Evolutionary conservation across 2,329 filamentous ascomycete genomes (phyloP), one percentile per base, ranked within the genome.

Genomic region (Cladosporium sp.): DNA sequence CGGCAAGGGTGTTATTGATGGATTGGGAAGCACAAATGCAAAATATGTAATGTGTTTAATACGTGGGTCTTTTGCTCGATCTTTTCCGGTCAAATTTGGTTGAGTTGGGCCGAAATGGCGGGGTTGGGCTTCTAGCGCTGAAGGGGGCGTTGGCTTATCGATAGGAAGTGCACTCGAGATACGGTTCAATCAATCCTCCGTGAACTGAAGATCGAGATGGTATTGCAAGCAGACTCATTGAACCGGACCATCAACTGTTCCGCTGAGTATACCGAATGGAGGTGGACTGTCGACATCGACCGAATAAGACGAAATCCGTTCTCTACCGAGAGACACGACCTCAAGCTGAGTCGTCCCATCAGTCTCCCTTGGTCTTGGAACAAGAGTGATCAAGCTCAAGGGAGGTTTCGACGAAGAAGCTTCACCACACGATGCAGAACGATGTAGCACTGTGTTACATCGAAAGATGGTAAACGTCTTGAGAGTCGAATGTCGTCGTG

Each of bases 1-100:
- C 76, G 79, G 80, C 80, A 70, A 35, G 44, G 58, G 44, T 50
- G n/a, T 49, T 56, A 31, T 56, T 63, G 61, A 55, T 63, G 61
- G 46, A 33, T 18, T 33, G 7, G 18, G 28, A 3, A 26, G 3
- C 3, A 3, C 2, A 3, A 3, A 26, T 26, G 23, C 23, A 26
- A 1, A 26, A 26, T 26, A 26, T 26, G 23, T 26, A 26, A 3
- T 26, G 23, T 26, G 23, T 26, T 1, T 3, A 26, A 26, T 26
- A 26, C 3, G 23, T 33, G 7, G 18, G 28, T 28, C 18, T 31
- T 55, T 55, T 21, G 10, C 26, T 3, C 5, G 18, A 33, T 6
- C 14, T 33, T 55, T 55, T 55, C 52, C 28, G 52, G 31, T 31
- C 28, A 21, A 31, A 53, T 53, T 53, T 33, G 29, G 28, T 31